A percentile compares a stretch with the other conserved stretches of the same genome.
phyloP scores from a whole-genome alignment of 2,329 filamentous ascomycete species.

The Neoascochyta sp. region DNA sequence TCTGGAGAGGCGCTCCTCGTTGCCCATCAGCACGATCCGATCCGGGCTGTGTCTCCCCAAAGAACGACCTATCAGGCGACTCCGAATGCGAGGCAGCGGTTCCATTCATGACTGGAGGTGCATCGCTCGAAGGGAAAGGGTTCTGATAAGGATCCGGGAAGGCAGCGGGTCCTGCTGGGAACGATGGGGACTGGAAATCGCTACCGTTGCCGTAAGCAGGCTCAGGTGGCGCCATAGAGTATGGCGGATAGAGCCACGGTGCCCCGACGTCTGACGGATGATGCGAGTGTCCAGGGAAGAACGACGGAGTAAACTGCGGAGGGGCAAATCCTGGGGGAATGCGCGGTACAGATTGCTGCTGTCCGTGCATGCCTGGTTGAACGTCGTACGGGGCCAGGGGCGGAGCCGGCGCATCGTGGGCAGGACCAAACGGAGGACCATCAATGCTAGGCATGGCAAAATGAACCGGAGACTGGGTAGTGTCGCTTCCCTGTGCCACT shows the following conservation, averaged over 20 bases:
- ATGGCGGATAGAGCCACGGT: slow-evolving; percentile 29
- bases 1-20: slow-evolving; percentile 15
- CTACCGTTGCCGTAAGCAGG: slow-evolving; percentile 20
- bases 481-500: slow-evolving; percentile 15
- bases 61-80: slow-evolving; percentile 32
- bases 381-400: slow-evolving; percentile 18
- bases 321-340: slow-evolving; percentile 33
- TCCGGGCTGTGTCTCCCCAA: slow-evolving; percentile 17
- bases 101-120: slow-evolving; percentile 22
- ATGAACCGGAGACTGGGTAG: slow-evolving; percentile 13
- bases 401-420: slow-evolving; percentile 40
- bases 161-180: slow-evolving; percentile 11
- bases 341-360: slow-evolving; percentile 22
- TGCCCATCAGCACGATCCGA: slow-evolving; percentile 22
- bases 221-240: slow-evolving; percentile 25
- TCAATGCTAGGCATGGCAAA: slow-evolving; percentile 26
- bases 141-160: slow-evolving; percentile 20
- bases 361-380: slow-evolving; percentile 12
- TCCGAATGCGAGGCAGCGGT: slow-evolving; percentile 28
- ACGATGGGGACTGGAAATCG: slow-evolving; percentile 21
- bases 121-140: slow-evolving; percentile 16
- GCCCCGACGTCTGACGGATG: slow-evolving; percentile 34
- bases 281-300: slow-evolving; percentile 34
- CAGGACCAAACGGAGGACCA: slow-evolving; percentile 40
- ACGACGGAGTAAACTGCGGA: slow-evolving; percentile 28